Base-by-base conservation (phyloP, 345 rosid genomes). In the Passiflora organensis region DNA sequence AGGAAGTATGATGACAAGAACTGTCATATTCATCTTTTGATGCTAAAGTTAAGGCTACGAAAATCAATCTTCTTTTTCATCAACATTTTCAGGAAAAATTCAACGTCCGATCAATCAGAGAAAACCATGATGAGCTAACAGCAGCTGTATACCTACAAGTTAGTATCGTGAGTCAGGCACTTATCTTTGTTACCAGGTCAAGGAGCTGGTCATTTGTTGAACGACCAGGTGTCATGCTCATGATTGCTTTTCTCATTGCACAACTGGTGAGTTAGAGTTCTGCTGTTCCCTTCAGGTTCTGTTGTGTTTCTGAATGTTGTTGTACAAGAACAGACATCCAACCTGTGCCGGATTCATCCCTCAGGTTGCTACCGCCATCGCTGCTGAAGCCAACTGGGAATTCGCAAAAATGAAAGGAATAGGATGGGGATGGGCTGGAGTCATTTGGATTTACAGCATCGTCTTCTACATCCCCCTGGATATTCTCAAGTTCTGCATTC, bases 371-470 rank as follows among this genome's bases (percentile, higher is more conserved):
- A 91, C 96, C 1, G 2, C 85, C 45, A 50, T 87, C 15, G 89
- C 96, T 16, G 96, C 85, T 4, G 85, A 91, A 32, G 95, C 86
- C 36, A 65, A 79, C 47, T 83, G 89, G 91, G 66, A 43, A 8
- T 85, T 82, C 55, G 98, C 96, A 24, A 78, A 65, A 64, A 67
- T 87, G 9, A 63, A 63, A 2, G 96, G 95, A 10, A 73, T 80
- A 22, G 95, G 98, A 1, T 87, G 98, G 98, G 88, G 96, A 70
- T 87, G 96, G 98, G 91, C 86, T 44, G 96, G 89, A 51, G 81
- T 91, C 34, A 85, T 91, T 48, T 87, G 98, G 98, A 58, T 91
- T n/a, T 91, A 82, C 80, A 87, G 86, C 72, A 39, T 91, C 32
- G 47, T 91, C 54, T 71, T 72, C 59, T 91, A 87, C 69, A 36